phyloP scores from a whole-genome alignment of 371 early-diverging fungal species.

The Zychaea mexicana region DNA sequence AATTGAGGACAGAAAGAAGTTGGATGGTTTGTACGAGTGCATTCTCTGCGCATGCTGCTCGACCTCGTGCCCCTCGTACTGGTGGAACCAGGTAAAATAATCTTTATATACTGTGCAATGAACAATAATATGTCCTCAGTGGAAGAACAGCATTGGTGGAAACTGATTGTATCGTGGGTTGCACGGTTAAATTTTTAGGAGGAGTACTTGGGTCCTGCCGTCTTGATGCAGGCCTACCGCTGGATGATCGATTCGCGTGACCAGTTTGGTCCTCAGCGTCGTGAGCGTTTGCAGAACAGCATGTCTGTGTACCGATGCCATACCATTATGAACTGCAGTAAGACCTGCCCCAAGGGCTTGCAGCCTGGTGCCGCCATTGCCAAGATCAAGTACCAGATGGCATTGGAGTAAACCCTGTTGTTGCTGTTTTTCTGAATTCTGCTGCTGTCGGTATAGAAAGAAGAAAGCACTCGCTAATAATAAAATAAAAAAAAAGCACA shows the following conservation, averaged over 20 bases:
- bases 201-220: slow-evolving; percentile 95
- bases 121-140: too few relatives aligned
- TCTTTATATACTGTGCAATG: too few relatives aligned
- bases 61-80: slow-evolving; percentile 95
- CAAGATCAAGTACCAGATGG: slow-evolving; percentile 93
- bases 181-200: too few relatives aligned
- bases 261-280: slow-evolving; percentile 87
- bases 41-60: slow-evolving; percentile 98
- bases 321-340: slow-evolving; percentile 98
- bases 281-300: slow-evolving; percentile 89
- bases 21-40: slow-evolving; percentile 97
- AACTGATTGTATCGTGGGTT: too few relatives aligned
- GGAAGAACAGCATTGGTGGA: too few relatives aligned
- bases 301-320: slow-evolving; percentile 98
- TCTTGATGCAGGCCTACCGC: slow-evolving; percentile 96
- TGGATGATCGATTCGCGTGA: slow-evolving; percentile 98
- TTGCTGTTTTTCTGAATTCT: too few relatives aligned
- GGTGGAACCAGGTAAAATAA: slow-evolving; percentile 87
- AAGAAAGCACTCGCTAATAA: neutral
- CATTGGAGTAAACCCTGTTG: slow-evolving; percentile 74
- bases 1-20: slow-evolving; percentile 93
- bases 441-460: neutral
- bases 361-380: slow-evolving; percentile 96
- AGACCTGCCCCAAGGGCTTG: slow-evolving; percentile 97
- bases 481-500: neutral